Evolutionary conservation across 106 monocot species (phyloP).

Genomic region (Dioscorea dumetorum): DNA sequence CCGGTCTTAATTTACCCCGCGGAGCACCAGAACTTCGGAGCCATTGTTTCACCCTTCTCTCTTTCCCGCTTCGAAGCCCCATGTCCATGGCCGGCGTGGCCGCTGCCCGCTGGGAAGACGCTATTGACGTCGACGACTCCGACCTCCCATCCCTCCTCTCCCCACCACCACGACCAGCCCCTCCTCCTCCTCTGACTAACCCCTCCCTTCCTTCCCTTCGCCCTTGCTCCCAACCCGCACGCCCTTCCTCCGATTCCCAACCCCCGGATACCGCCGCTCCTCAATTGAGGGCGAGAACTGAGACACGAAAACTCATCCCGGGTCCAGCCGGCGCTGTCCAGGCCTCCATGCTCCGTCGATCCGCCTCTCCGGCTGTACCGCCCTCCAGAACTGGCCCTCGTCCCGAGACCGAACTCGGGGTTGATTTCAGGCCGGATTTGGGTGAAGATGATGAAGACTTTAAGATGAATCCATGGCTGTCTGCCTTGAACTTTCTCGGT

Average conservation of each 20-base stretch:
- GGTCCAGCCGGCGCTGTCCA: constrained; percentile 66
- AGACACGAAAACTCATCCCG: constrained; percentile 30
- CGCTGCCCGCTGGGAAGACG: constrained; percentile 33
- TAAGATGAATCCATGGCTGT: constrained; percentile 52
- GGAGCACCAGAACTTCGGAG: too few species aligned
- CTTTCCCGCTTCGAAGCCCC: too few species aligned
- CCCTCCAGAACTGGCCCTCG: too few species aligned
- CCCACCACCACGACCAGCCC: not conserved
- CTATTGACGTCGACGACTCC: constrained; percentile 60
- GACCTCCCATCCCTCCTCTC: constrained; percentile 28
- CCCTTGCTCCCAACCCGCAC: constrained; percentile 19
- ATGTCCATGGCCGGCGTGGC: not conserved
- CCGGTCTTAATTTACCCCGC: too few species aligned
- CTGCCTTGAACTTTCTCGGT: constrained; percentile 46
- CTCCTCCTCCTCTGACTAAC: not conserved
- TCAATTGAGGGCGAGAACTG: not conserved
- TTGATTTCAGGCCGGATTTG: not conserved
- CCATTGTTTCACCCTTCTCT: too few species aligned
- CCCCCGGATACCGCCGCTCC: not conserved
- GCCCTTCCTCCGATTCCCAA: constrained; percentile 8
- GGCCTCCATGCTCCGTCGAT: constrained; percentile 40
- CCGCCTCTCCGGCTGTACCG: not conserved
- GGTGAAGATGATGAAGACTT: constrained; percentile 42
- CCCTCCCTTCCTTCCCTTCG: constrained; percentile 21
- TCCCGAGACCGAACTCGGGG: not conserved